Conservation (phyloP, 1,284 basidiomycete genomes). For the Termitomyces sp. region DNA sequence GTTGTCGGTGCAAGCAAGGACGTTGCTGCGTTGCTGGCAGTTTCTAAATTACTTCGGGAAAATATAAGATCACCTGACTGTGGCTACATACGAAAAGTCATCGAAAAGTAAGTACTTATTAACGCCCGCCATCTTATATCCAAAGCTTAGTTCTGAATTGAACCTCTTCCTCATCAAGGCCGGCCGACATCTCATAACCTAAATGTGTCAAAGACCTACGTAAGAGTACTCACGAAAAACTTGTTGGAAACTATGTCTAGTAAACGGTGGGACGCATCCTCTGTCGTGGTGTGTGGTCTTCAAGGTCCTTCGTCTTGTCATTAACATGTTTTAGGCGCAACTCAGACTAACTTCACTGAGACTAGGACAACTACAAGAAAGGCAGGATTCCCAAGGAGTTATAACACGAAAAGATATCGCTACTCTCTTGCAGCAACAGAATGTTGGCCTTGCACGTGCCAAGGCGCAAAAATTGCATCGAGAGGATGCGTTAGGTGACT, state of each 20-base stretch:
- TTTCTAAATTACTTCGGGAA: no score
- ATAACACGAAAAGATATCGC: constrained; percentile 64
- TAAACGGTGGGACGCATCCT: constrained; percentile 37
- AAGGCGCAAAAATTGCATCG: constrained; percentile 64
- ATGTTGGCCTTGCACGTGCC: constrained; percentile 56
- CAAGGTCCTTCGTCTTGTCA: not conserved
- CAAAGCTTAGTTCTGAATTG: no score
- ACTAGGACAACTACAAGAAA: constrained; percentile 64
- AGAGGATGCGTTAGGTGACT: constrained; percentile 56
- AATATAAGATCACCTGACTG: no score
- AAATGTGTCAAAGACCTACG: not conserved
- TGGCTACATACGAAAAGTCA: no score
- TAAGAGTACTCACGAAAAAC: not conserved
- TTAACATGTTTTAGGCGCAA: constrained; percentile 41
- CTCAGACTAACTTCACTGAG: constrained; percentile 59
- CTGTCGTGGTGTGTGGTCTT: constrained; percentile 40
- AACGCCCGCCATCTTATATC: no score
- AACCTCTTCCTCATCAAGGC: no score
- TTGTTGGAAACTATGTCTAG: not conserved
- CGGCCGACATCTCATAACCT: not conserved
- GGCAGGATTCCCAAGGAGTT: constrained; percentile 57
- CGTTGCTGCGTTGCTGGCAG: no score
- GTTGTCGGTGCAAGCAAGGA: no score
- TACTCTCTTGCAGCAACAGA: constrained; percentile 54
- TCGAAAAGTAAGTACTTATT: no score